A percentile compares a stretch with the other conserved stretches of the same genome.
These are phyloP conservation scores for Lactarius trivialis DNA, from an alignment of 768 basidiomycete genomes.

Conservation along the genomic window DNA sequence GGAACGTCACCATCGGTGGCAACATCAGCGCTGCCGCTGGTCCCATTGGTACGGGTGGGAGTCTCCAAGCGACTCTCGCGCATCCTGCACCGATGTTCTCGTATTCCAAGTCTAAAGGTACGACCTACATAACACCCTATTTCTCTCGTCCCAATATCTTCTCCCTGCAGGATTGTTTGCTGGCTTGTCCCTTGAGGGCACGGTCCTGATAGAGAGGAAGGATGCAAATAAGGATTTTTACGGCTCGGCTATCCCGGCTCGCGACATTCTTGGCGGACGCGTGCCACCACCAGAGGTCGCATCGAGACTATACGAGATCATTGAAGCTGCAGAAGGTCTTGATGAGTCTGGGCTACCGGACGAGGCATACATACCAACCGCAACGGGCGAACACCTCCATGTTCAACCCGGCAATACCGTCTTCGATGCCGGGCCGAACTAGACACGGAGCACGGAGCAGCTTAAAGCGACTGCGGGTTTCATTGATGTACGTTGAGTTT, in stretches of 20 bases:
- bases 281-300: constrained; percentile 98
- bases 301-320: constrained; percentile 86
- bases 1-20: constrained; percentile 94
- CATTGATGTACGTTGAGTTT: not conserved
- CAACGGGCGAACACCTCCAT: constrained; percentile 51
- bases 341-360: constrained; percentile 81
- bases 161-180: constrained; percentile 77
- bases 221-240: constrained; percentile 97
- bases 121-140: constrained; percentile 23
- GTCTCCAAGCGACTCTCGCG: constrained; percentile 78
- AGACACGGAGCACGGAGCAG: not conserved
- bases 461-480: not conserved
- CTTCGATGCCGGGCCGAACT: constrained; percentile 63
- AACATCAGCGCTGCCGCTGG: constrained; percentile 81
- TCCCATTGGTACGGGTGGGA: constrained; percentile 91
- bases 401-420: constrained; percentile 46
- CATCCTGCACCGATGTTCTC: constrained; percentile 98
- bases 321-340: constrained; percentile 91
- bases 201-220: constrained; percentile 88
- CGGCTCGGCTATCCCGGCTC: constrained; percentile 81
- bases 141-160: not conserved
- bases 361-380: constrained; percentile 69
- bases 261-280: constrained; percentile 85
- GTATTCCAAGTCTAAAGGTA: constrained; percentile 92
- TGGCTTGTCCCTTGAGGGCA: constrained; percentile 91